Evolutionary conservation across 106 monocot species (phyloP).

Genomic region (Acorus calamus): DNA sequence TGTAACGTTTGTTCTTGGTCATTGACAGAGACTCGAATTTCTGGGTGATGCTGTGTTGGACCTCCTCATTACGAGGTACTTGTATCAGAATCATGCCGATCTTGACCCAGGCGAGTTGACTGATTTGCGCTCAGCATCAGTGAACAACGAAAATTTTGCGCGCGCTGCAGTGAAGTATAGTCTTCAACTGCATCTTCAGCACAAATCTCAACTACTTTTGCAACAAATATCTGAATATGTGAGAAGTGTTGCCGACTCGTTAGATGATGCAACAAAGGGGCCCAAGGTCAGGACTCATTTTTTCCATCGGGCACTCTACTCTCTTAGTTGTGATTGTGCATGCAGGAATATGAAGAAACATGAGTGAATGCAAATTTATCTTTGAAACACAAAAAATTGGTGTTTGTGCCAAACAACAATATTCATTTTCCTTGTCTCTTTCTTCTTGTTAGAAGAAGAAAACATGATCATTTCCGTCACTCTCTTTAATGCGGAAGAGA

Average conservation of each 20-base stretch:
- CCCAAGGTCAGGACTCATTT: slow-evolving; percentile 44
- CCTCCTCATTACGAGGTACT: slow-evolving; percentile 65
- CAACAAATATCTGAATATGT: slow-evolving; percentile 66
- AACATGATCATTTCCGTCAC: no score
- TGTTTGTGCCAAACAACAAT: no score
- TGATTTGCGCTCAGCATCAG: slow-evolving; percentile 72
- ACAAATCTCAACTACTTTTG: slow-evolving; percentile 53
- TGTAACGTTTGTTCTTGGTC: no score
- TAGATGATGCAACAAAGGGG: slow-evolving; percentile 21
- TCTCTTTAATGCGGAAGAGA: no score
- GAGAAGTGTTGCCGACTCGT: slow-evolving; percentile 13
- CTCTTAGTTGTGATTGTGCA: no score
- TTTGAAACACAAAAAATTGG: no score
- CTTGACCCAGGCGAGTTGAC: slow-evolving; percentile 82
- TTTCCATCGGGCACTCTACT: neutral
- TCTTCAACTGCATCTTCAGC: slow-evolving; percentile 64
- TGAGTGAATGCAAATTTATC: no score
- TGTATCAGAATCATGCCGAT: slow-evolving; percentile 43
- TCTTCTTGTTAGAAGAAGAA: no score
- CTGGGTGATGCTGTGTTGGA: slow-evolving; percentile 82
- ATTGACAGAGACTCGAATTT: slow-evolving; percentile 70
- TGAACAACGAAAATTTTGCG: slow-evolving; percentile 89
- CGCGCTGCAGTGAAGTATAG: slow-evolving; percentile 65
- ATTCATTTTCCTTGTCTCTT: no score
- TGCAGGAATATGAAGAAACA: no score